Evolutionary conservation across 2,329 filamentous ascomycete species (phyloP).

Genomic region (Ilyonectria robusta): DNA sequence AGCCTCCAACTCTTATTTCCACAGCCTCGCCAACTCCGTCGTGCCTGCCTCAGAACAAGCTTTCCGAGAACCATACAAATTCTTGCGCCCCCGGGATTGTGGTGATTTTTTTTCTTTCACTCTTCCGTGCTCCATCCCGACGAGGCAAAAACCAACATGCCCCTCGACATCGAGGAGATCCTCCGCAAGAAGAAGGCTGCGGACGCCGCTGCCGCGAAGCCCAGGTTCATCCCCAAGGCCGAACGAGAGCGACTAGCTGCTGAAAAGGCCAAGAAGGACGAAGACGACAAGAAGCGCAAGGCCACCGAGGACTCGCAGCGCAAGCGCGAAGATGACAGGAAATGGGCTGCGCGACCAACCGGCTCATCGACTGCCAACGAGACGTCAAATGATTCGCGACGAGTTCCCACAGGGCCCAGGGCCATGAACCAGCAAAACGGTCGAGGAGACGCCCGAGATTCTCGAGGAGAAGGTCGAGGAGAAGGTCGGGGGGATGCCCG

Average conservation of each 20-base stretch:
- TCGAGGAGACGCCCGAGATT: slow-evolving; percentile 51
- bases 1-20: slow-evolving; percentile 22
- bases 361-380: slow-evolving; percentile 46
- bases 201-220: slow-evolving; percentile 87
- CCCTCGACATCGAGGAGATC: slow-evolving; percentile 87
- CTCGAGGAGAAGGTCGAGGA: slow-evolving; percentile 66
- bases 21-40: slow-evolving; percentile 41
- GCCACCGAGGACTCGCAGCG: slow-evolving; percentile 75
- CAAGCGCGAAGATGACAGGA: slow-evolving; percentile 74
- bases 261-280: slow-evolving; percentile 81
- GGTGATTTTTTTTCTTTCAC: neutral
- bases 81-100: slow-evolving; percentile 2
- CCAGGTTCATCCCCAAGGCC: slow-evolving; percentile 88
- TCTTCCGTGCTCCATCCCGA: neutral
- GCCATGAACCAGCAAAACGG: slow-evolving; percentile 69
- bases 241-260: slow-evolving; percentile 85
- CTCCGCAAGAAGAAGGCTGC: slow-evolving; percentile 88
- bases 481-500: slow-evolving; percentile 54
- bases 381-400: slow-evolving; percentile 41
- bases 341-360: slow-evolving; percentile 51
- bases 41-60: slow-evolving; percentile 17
- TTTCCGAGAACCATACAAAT: slow-evolving; percentile 19
- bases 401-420: slow-evolving; percentile 79
- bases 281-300: slow-evolving; percentile 68
- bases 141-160: slow-evolving; percentile 47